Evolutionary conservation across 2,329 filamentous ascomycete species (phyloP), one percentile per base, ranked within the genome.

Genomic region (Coniosporium tulheliwenetii): DNA sequence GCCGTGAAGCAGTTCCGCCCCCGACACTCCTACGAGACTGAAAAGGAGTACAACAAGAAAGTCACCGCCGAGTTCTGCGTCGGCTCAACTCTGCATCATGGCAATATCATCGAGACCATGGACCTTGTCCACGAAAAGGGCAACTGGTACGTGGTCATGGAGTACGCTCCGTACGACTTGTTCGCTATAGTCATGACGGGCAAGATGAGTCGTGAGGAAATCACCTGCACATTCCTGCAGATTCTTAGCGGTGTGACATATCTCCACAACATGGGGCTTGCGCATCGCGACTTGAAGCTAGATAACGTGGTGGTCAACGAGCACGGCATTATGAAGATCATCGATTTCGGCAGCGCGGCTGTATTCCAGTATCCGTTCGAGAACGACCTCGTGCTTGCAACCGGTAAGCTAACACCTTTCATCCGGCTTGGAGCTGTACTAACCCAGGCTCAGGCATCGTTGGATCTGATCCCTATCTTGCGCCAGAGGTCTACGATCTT

Each of bases 161-260:
- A 98, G 57, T 98, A 93, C 55, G 91, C 87, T 9, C 91, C 91
- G 0, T 98, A 71, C 54, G 91, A 98, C 58, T 71, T 98, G 29
- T 98, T 98, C 57, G 91, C 91, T 10, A 94, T 93, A 48, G 91
- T 98, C 49, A 98, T 98, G 91, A 96, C 91, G 0, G 91, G 91
- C 31, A 93, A 86, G 63, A 98, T 98, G 91, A 76, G 77, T 34
- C 78, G 85, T 44, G 82, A 93, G 50, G 91, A 98, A 59, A 75
- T 96, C 44, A 79, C 79, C 3, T 98, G 91, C 61, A 81, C 80
- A 45, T 96, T 94, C 52, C 67, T 96, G 48, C 91, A 98, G 59
- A 95, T 98, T 46, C 65, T 98, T 42, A 94, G 82, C 54, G 91
- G 91, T 39, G 87, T 96, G 31, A 85, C 85, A 9, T 98, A 95